Evolutionary conservation across 768 basidiomycete genomes (phyloP), one percentile per base, ranked within the genome.

Genomic region (Collybia nuda): DNA sequence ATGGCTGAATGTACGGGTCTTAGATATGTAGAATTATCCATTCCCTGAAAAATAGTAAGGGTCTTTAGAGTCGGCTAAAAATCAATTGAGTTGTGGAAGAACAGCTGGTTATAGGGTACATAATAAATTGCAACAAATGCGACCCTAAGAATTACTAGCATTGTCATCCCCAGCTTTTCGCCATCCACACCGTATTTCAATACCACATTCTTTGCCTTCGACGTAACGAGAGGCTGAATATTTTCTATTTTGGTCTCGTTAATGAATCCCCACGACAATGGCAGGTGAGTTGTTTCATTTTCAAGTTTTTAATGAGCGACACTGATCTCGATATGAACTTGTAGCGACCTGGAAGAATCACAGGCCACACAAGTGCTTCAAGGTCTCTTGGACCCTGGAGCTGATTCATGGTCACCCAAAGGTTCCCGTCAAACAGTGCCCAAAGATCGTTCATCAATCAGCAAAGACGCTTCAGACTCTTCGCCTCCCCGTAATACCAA

Each of bases 291-390:
- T n/a, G n/a, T n/a, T n/a, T n/a, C 65, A 55, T 43, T 2, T 35
- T 14, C 35, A 28, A 19, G 28, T 51, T 48, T 40, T 48, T 48
- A 24, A 50, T 48, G n/a, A 44, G 28, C 29, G 17, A 55, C 28
- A 23, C 40, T 38, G 23, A 47, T 50, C 42, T 48, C 8, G 12
- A 32, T 32, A 11, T 14, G 14, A 5, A 22, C 48, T 23, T 52
- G 53, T 51, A 83, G 79, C 61, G 76, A 76, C 58, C 50, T 64
- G 21, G 68, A 57, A 32, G 54, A 74, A 53, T 79, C 81, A n/a
- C 83, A 85, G 53, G 72, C 82, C 5, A 79, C 78, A 17, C 77
- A 83, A 48, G 58, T 84, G 36, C 62, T 85, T 44, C 65, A 75
- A 44, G 70, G 78, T 50, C 71, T 80, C 6, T 57, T 84, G 18